These are phyloP conservation scores for Trichoderma lentiforme DNA, from an alignment of 2,329 filamentous ascomycete species.

Conservation along the genomic window DNA sequence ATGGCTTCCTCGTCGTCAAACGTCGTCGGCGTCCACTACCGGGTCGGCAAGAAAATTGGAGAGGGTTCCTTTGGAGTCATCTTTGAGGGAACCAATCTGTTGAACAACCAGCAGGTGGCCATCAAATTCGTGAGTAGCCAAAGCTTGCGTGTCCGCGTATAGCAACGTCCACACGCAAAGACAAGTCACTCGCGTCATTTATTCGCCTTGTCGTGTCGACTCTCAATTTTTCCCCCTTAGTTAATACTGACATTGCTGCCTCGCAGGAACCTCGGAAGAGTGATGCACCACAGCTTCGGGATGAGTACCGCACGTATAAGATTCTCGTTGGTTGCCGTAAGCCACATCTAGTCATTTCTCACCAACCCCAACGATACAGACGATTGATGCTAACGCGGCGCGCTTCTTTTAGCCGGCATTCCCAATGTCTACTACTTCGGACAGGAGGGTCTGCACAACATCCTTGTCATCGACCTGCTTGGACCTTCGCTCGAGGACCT, in stretches of 20 bases:
- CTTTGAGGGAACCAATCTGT: constrained; percentile 95
- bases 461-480: constrained; percentile 94
- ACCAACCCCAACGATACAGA: neutral
- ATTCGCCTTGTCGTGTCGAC: neutral
- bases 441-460: constrained; percentile 97
- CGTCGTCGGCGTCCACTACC: constrained; percentile 97
- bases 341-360: constrained; percentile 32
- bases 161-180: neutral
- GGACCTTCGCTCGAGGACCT: constrained; percentile 94
- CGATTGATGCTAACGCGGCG: neutral
- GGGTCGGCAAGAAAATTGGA: constrained; percentile 98
- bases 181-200: neutral
- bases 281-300: constrained; percentile 93
- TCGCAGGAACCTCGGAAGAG: constrained; percentile 92
- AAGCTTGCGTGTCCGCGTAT: neutral
- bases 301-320: constrained; percentile 99
- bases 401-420: constrained; percentile 71
- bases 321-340: constrained; percentile 98
- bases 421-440: constrained; percentile 99
- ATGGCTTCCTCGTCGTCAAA: constrained; percentile 93
- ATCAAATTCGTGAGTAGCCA: constrained; percentile 87
- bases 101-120: constrained; percentile 98
- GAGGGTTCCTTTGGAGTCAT: constrained; percentile 98
- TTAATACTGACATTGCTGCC: neutral
- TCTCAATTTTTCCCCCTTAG: neutral